Base-by-base conservation (phyloP, 192 early-diverging fungal species). In the Coemansia sp. region DNA sequence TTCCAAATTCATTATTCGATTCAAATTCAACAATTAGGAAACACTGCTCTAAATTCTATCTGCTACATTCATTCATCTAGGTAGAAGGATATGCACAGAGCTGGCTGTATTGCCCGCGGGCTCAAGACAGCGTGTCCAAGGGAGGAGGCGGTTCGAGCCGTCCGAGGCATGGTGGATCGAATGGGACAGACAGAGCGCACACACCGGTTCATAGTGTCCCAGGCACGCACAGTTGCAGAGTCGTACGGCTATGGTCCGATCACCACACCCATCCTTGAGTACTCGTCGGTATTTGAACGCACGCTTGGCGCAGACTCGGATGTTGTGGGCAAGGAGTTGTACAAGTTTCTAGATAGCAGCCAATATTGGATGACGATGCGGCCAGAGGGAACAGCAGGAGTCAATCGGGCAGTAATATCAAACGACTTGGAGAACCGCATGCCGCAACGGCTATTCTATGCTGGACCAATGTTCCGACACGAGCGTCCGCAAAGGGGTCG, bases 401-500 rank as follows among this genome's bases (percentile, higher is more conserved):
- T 76, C 0, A 66, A 72, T 10, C 62, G 77, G 5, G 77, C 82
- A 0, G 49, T 79, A 23, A 59, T 79, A 3, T 69, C 84, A 25
- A 86, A 87, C 41, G 70, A 79, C 23, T 50, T 85, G 14, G 66
- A 81, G 4, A 49, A 62, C 2, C 53, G 62, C 8, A 58, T 88
- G 29, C 87, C 87, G 2, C 76, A 83, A 45, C 75, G 73, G 42
- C 84, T 82, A n/a, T 90, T 82, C 54, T 90, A 90, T 53, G 45
- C 69, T 13, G 89, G 87, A 2, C 84, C 87, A 2, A 90, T 90
- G 89, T 90, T 88, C 58, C 83, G 89, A 48, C 86, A 86, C 33
- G 89, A 90, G 59, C 72, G 87, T n/a, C 89, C 87, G 33, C 89
- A 90, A 55, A 87, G 85, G 46, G 89, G 89, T 7, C 75, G 89